Evolutionary conservation across 2,329 filamentous ascomycete genomes (phyloP), one percentile per base, ranked within the genome.

Genomic region (Exserohilum turcica): DNA sequence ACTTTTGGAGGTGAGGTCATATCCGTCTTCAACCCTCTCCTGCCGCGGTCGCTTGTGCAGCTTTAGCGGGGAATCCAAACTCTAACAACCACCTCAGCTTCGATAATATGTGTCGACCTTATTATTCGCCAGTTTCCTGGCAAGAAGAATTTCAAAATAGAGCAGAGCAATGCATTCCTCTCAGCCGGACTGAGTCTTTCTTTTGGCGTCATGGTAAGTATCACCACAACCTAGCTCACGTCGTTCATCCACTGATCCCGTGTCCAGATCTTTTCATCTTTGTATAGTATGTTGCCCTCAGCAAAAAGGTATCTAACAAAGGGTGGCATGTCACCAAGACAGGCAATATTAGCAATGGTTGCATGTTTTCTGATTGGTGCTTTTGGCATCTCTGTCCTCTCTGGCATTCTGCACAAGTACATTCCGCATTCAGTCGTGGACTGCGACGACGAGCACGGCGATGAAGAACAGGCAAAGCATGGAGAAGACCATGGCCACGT

Each of bases 201-300:
- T 72, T 96, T 96, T 63, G 93, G 94, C 37, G 92, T 97, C 39
- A 96, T 99, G 92, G 92, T 96, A 75, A 61, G 84, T 71, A 19
- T 49, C 24, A 21, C 15, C 19, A 29, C 13, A 12, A 21, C 3
- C 8, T 6, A 21, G 18, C 9, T 28, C 4, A n/a, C 6, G 7
- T 18, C 1, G 3, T 16, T 19, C 8, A 10, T 46, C 29, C 21
- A 37, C 59, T 70, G 27, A 69, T 50, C 10, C 19, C n/a, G n/a
- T 44, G 6, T 4, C 65, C 15, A 96, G 92, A 83, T 96, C 35
- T 97, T 96, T 75, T 96, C 92, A 31, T 87, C 93, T 1, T 77
- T 97, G 27, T 96, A 92, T 74, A 94, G 87, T 74, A 97, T 97
- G 90, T 82, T 97, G 6, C 93, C 93, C 8, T 91, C 90, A 16